Base-by-base conservation (phyloP, 768 basidiomycete species). In the Mrakia blollopis region DNA sequence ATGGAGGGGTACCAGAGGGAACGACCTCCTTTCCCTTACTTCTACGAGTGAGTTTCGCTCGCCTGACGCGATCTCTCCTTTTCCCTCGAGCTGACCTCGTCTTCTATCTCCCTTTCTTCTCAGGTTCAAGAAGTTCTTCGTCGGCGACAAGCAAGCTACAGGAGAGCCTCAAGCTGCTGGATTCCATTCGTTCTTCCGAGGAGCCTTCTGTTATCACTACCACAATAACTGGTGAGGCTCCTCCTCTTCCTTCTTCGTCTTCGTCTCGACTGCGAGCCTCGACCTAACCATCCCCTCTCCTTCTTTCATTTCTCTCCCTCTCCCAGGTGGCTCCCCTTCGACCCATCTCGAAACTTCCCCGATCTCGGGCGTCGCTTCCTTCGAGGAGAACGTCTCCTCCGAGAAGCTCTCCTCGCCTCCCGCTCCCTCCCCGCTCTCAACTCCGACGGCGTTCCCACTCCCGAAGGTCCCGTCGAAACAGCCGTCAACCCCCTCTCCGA, bases 181-280 rank as follows among this genome's bases (percentile, higher is more conserved):
- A 13, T 92, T 98, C 80, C 91, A 94, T 80, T 94, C 93, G 14
- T 99, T 98, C 87, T 99, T 95, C 87, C 79, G 83, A 77, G 97
- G 96, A 9, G 92, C 96, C 7, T 98, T 90, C 82, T 94, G 92
- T 1, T 98, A 98, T 83, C 94, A 98, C 83, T 98, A 91, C 85
- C 95, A 98, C 82, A 95, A 94, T 82, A 92, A 89, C 84, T 94
- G 93, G 93, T 92, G 74, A 73, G 88, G 23, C 21, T 39, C 23
- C 4, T 25, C 32, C 54, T 74, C 37, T 21, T 39, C 23, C n/a
- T 16, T 37, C 32, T 72, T 60, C 23, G 6, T 39, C 39, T 8
- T 32, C 76, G 74, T 37, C 44, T 39, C 10, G 65, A 63, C 54
- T n/a, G n/a, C n/a, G n/a, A n/a, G n/a, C n/a, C 54, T 60, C 73